Evolutionary conservation across 2,329 filamentous ascomycete species (phyloP).

Genomic region (Leptoxyphium fumago): DNA sequence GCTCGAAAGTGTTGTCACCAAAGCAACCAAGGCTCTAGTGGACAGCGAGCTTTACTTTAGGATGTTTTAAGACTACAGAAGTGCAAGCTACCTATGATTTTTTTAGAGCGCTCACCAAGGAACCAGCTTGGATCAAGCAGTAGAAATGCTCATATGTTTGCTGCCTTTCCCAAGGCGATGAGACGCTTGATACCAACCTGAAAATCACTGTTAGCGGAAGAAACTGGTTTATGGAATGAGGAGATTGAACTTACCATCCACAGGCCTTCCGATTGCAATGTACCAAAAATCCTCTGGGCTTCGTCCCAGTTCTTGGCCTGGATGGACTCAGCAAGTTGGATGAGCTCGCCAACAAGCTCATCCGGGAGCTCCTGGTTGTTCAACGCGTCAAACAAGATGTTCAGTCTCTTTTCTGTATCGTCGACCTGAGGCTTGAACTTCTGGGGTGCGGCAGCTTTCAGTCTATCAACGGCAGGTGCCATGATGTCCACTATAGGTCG

Average conservation of each 20-base stretch:
- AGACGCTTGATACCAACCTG: slow-evolving; percentile 25
- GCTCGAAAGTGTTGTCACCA: too few relatives aligned
- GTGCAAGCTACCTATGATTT: too few relatives aligned
- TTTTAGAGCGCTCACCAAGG: too few relatives aligned
- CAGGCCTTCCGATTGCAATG: slow-evolving; percentile 32
- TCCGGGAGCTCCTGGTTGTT: slow-evolving; percentile 89
- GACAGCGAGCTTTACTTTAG: too few relatives aligned
- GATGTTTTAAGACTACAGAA: too few relatives aligned
- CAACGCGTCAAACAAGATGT: slow-evolving; percentile 88
- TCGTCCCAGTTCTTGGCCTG: slow-evolving; percentile 30
- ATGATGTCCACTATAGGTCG: slow-evolving; percentile 71
- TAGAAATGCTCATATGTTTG: slow-evolving; percentile 2
- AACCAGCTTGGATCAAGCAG: too few relatives aligned
- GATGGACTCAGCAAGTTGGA: slow-evolving; percentile 35
- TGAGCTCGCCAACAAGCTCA: slow-evolving; percentile 56
- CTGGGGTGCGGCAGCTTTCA: slow-evolving; percentile 72
- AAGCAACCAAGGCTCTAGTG: too few relatives aligned
- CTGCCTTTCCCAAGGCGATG: slow-evolving; percentile 24
- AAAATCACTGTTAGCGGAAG: slow-evolving; percentile 2
- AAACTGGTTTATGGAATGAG: neutral
- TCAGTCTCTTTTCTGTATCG: slow-evolving; percentile 84
- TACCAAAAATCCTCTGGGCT: slow-evolving; percentile 28
- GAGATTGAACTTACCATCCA: slow-evolving; percentile 32
- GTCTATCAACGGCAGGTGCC: slow-evolving; percentile 70
- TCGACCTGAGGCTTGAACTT: slow-evolving; percentile 79